Conservation (phyloP, 1,284 basidiomycete species). For the Paramarasmius palmivorus region DNA sequence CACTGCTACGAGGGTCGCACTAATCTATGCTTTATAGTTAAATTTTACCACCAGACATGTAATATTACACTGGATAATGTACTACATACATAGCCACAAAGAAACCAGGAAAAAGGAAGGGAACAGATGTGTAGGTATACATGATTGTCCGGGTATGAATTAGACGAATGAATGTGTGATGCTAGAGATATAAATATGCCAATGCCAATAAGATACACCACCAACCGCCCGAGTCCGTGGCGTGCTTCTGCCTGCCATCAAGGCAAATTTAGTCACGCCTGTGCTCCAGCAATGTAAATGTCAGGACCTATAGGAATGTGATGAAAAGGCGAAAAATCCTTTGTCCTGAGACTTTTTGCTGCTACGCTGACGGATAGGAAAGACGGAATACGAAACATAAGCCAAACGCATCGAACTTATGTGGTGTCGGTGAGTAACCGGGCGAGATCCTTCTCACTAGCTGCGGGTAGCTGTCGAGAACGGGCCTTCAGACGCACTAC, state of each 20-base stretch:
- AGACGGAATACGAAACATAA: background rate
- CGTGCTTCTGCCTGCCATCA: background rate
- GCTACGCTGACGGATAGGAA: background rate
- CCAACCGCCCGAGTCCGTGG: background rate
- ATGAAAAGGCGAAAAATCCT: background rate
- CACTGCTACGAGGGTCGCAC: constrained; percentile 1
- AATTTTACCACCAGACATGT: background rate
- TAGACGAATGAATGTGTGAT: background rate
- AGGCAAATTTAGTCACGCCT: background rate
- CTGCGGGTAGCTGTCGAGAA: constrained; percentile 75
- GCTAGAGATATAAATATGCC: background rate
- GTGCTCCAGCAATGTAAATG: background rate
- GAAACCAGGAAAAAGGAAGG: background rate
- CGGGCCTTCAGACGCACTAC: constrained; percentile 83
- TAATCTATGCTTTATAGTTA: background rate
- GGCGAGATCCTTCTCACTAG: constrained; percentile 75
- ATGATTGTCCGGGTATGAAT: constrained; percentile 3
- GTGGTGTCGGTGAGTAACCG: constrained; percentile 52
- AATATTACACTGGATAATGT: background rate
- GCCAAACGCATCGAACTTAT: constrained; percentile 20
- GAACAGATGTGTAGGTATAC: background rate
- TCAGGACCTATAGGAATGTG: constrained; percentile 4
- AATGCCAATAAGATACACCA: too few relatives aligned
- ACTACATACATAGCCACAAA: background rate
- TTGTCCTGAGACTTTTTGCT: background rate